These are phyloP conservation scores for Didymella exigua DNA, from an alignment of 2,329 filamentous ascomycete species.

Conservation along the genomic window DNA sequence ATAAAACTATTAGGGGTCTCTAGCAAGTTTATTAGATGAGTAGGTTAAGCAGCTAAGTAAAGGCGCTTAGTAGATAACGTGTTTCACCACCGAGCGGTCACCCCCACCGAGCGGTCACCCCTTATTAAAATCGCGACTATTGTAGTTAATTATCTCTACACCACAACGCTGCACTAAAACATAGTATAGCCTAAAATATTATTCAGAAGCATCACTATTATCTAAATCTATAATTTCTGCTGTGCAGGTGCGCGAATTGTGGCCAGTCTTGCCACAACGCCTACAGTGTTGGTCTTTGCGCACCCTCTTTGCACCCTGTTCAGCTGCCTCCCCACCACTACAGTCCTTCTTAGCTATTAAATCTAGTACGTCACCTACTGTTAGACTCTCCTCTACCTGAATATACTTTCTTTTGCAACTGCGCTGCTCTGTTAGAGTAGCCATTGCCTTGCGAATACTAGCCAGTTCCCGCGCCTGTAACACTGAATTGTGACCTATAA, in stretches of 20 bases:
- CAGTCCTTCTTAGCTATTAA: background rate
- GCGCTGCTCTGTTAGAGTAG: background rate
- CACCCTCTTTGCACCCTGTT: slow-evolving; percentile 7
- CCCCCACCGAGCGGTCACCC: no score
- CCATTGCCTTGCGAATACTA: background rate
- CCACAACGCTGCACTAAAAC: no score
- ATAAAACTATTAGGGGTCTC: no score
- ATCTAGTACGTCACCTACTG: background rate
- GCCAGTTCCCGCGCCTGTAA: background rate
- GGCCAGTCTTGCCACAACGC: slow-evolving; percentile 3
- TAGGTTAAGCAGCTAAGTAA: no score
- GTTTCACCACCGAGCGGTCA: no score
- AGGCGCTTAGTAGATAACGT: no score
- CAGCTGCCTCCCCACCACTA: background rate
- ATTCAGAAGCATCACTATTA: no score
- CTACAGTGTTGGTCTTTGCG: background rate
- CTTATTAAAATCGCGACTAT: no score
- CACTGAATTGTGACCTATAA: background rate
- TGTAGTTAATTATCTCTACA: no score
- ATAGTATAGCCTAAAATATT: no score
- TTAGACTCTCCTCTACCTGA: background rate
- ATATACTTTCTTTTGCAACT: slow-evolving; percentile 11
- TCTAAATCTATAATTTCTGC: background rate
- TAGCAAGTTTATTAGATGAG: background rate
- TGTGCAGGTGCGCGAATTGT: background rate